Base-by-base conservation (phyloP, 73 alveolate genomes). In the Paramecium sonneborni region DNA sequence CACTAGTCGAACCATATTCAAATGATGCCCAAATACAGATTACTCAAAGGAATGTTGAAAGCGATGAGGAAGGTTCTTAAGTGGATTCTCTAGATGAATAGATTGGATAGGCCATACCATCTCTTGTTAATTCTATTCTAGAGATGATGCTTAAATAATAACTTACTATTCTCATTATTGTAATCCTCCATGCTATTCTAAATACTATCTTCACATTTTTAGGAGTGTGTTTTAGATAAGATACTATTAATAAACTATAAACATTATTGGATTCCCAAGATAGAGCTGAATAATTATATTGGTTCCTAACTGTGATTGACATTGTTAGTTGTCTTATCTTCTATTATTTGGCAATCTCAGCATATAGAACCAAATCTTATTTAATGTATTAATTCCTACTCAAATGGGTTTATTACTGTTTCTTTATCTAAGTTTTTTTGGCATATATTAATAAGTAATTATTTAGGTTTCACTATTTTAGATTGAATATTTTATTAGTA, bases 111-210 rank as follows among this genome's bases (percentile, higher is more conserved):
- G 88, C 46, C 21, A 21, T 76, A 8, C 88, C 70, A 1, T 21
- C 70, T 32, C 44, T 76, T 32, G 70, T 76, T 15, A 76, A 76
- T 76, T 76, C 88, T 5, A n/a, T 38, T 1, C 20, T 76, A 7
- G 70, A 76, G 12, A 76, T 76, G 88, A 76, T 76, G 88, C 41
- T 76, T 14, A 76, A 74, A 74, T 74, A 74, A 24, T 74, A 74
- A 39, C 34, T 37, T 20, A 76, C 88, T 20, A 37, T 76, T 32
- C 44, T 74, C 11, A n/a, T 74, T 34, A 74, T 74, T 1, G 88
- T 74, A 23, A 74, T 74, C 35, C 41, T 74, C 14, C 88, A 74
- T 39, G 34, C 39, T 7, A 74, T 74, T 35, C 23, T 74, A 21
- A 74, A 74, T 74, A 76, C 69, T 21, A 35, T 76, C 14, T 76